Evolutionary conservation across 208 protist genomes (phyloP).

Genomic region (Leptomonas seymouri): DNA sequence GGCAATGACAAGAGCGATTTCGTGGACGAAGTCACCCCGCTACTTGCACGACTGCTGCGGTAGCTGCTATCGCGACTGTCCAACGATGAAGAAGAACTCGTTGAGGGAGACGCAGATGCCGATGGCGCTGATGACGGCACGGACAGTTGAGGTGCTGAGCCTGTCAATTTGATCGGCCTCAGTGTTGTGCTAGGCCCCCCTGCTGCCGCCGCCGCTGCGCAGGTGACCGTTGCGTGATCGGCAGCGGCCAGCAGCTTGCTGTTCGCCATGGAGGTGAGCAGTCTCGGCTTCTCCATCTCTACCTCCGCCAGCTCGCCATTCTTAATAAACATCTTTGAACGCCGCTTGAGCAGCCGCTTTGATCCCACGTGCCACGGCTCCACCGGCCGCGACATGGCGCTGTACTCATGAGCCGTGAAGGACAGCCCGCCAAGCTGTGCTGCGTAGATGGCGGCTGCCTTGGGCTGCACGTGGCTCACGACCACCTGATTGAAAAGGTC

Average conservation of each 20-base stretch:
- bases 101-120: background rate
- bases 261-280: conserved; percentile 3
- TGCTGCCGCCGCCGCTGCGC: background rate
- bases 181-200: background rate
- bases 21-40: background rate
- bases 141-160: background rate
- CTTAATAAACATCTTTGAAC: conserved; percentile 47
- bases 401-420: conserved; percentile 79
- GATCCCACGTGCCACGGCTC: conserved; percentile 51
- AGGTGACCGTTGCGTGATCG: background rate
- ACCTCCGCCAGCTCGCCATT: conserved; percentile 52
- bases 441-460: conserved; percentile 61
- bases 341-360: conserved; percentile 27
- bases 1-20: background rate
- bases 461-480: conserved; percentile 50
- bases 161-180: background rate
- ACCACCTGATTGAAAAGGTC: conserved; percentile 76
- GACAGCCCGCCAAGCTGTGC: conserved; percentile 71
- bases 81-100: background rate
- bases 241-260: conserved; percentile 5
- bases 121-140: background rate
- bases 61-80: background rate
- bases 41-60: conserved; percentile 7
- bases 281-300: conserved; percentile 33
- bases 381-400: conserved; percentile 58